phyloP scores from a whole-genome alignment of 495 filamentous ascomycete genomes.

The Neurospora tetraspora region DNA sequence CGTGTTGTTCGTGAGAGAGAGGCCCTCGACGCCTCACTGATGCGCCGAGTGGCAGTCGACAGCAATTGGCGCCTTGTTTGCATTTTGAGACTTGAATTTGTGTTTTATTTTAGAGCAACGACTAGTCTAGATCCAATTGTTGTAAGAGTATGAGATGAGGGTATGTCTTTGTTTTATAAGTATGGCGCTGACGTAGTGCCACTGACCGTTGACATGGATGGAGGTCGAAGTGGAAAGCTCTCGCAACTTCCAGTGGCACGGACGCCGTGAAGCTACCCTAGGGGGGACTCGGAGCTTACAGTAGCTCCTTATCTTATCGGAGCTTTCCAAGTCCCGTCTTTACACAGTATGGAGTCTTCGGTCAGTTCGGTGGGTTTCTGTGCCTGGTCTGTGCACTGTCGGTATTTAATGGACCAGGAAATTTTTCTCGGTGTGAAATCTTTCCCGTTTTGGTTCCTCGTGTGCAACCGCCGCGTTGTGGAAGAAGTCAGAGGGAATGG shows the following conservation, averaged over 20 bases:
- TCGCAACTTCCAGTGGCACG: slow-evolving; percentile 14
- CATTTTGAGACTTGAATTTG: slow-evolving; percentile 18
- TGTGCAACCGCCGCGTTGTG: slow-evolving; percentile 6
- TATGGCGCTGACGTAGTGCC: not conserved
- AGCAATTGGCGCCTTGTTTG: slow-evolving; percentile 28
- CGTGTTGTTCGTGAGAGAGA: slow-evolving; percentile 13
- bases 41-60: slow-evolving; percentile 25
- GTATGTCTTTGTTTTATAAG: not conserved
- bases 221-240: slow-evolving; percentile 24
- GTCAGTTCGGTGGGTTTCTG: not conserved
- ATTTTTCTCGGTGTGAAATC: slow-evolving; percentile 4
- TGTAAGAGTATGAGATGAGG: not conserved
- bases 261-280: not conserved
- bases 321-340: not conserved
- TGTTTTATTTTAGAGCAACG: not conserved
- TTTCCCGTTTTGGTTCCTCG: slow-evolving; percentile 14
- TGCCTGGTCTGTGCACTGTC: slow-evolving; percentile 6
- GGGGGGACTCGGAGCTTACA: no score
- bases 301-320: slow-evolving; percentile 18
- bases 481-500: not conserved
- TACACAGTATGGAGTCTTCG: not conserved
- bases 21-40: slow-evolving; percentile 23
- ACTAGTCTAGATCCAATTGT: not conserved
- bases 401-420: slow-evolving; percentile 18
- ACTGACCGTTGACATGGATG: not conserved